Evolutionary conservation across 176 grass and related monocot species (phyloP).

Genomic region (Pontederia crassipes): DNA sequence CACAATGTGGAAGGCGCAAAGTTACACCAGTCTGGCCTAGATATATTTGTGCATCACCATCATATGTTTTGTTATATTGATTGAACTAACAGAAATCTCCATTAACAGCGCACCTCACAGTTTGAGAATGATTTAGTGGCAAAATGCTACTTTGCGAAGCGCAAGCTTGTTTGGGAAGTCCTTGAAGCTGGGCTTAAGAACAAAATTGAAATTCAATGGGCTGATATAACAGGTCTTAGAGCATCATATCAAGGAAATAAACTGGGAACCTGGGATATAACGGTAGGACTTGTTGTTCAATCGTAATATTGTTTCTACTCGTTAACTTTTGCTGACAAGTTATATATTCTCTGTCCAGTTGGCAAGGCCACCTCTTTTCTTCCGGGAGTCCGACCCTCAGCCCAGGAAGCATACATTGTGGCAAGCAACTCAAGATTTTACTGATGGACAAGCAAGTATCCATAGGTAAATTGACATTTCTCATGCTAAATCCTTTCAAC

Average conservation of each 20-base stretch:
- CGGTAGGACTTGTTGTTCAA: conserved; percentile 3
- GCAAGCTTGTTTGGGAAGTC: conserved; percentile 18
- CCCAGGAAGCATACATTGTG: conserved; percentile 87
- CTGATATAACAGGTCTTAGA: conserved; percentile 5
- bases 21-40: too few species aligned
- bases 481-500: not conserved
- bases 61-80: not conserved
- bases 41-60: too few species aligned
- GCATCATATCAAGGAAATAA: conserved; percentile 4
- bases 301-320: not conserved
- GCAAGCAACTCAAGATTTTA: conserved; percentile 70
- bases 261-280: conserved; percentile 4
- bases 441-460: conserved; percentile 49
- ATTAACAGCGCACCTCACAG: conserved; percentile 9
- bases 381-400: conserved; percentile 68
- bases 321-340: not conserved
- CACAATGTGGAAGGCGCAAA: too few species aligned
- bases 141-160: conserved; percentile 18
- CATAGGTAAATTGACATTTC: conserved; percentile 34
- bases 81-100: not conserved
- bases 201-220: conserved; percentile 20
- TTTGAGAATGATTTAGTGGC: conserved; percentile 20
- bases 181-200: conserved; percentile 16
- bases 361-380: conserved; percentile 59
- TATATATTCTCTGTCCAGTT: conserved; percentile 40